Percentiles rank a stretch among this genome's conserved stretches.
Evolutionary conservation across 192 early-diverging fungal species (phyloP).

Genomic region (Podila clonocystis): DNA sequence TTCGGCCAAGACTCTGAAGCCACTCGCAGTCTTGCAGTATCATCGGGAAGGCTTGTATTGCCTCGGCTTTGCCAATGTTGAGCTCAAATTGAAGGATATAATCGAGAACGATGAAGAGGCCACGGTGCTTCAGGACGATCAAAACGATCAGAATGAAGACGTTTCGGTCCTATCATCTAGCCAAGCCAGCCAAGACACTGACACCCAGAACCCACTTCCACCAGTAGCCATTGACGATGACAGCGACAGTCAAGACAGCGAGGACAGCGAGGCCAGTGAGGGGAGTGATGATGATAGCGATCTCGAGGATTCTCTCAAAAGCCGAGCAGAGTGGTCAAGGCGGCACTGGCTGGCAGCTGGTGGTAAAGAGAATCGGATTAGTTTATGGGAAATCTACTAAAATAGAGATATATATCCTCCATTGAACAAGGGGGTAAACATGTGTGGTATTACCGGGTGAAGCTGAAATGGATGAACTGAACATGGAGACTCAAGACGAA

Average conservation of each 20-base stretch:
- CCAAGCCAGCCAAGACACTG: not conserved
- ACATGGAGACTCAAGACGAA: too few relatives aligned
- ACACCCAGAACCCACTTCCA: not conserved
- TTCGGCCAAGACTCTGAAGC: conserved; percentile 50
- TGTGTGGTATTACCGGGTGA: too few relatives aligned
- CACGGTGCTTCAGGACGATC: not conserved
- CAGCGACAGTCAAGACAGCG: not conserved
- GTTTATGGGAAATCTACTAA: conserved; percentile 57
- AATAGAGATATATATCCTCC: not conserved
- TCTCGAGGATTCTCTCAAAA: conserved; percentile 11
- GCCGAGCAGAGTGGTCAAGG: conserved; percentile 6
- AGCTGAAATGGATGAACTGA: too few relatives aligned
- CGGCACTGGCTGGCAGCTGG: conserved; percentile 50
- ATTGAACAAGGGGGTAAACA: too few relatives aligned
- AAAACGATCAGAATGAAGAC: not conserved
- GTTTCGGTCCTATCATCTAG: not conserved
- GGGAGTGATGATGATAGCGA: conserved; percentile 25
- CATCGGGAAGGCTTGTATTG: conserved; percentile 51
- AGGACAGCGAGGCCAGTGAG: conserved; percentile 9
- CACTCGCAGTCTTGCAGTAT: conserved; percentile 53
- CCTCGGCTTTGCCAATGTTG: conserved; percentile 31
- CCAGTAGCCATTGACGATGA: not conserved
- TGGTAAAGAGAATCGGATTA: conserved; percentile 52
- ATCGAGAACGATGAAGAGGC: not conserved
- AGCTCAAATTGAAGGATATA: not conserved